These are phyloP conservation scores for Xylaria curta DNA, from an alignment of 495 filamentous ascomycete species.

Conservation along the genomic window DNA sequence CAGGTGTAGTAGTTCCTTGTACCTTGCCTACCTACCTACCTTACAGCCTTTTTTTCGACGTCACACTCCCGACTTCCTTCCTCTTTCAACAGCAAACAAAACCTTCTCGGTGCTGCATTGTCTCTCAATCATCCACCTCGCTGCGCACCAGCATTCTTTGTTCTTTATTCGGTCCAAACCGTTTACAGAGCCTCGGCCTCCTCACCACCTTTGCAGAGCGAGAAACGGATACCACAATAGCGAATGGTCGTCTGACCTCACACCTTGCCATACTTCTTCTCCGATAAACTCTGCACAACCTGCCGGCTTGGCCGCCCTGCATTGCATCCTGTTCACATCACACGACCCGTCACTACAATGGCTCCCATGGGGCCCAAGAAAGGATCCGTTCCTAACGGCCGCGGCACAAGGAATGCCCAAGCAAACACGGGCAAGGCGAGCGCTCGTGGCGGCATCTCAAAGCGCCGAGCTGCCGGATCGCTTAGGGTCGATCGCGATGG, in stretches of 20 bases:
- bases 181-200: background rate
- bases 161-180: background rate
- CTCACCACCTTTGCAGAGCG: conserved; percentile 10
- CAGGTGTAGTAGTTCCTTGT: background rate
- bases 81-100: conserved; percentile 21
- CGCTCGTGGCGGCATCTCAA: conserved; percentile 72
- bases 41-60: conserved; percentile 21
- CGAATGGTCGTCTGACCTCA: conserved; percentile 19
- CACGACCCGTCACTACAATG: conserved; percentile 36
- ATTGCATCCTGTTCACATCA: background rate
- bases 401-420: conserved; percentile 41
- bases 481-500: conserved; percentile 76
- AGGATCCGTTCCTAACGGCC: conserved; percentile 33
- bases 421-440: conserved; percentile 26
- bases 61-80: conserved; percentile 9
- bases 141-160: background rate
- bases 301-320: background rate
- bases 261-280: conserved; percentile 1
- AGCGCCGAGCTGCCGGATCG: conserved; percentile 58
- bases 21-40: no score
- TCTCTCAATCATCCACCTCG: conserved; percentile 1
- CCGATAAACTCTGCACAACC: background rate
- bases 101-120: conserved; percentile 6
- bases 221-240: conserved; percentile 1
- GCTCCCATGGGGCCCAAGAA: conserved; percentile 44